Base-by-base conservation (phyloP, 768 basidiomycete species). In the Boletus insuetus region DNA sequence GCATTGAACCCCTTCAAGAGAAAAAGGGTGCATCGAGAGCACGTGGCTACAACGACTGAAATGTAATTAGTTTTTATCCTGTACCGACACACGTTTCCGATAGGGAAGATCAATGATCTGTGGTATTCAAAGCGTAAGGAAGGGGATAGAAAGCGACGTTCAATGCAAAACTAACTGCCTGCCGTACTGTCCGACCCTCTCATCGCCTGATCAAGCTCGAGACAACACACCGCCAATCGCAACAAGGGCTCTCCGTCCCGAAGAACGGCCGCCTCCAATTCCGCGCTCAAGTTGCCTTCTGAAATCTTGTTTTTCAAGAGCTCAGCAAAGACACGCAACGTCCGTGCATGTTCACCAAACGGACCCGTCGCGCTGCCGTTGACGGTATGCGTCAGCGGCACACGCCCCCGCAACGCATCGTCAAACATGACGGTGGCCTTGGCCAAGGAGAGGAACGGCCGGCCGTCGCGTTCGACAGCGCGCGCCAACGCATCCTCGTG, bases 41-140 rank as follows among this genome's bases (percentile, higher is more conserved):
- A 48, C 74, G 78, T 32, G 83, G 84, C 13, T 87, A 85, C 71
- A 85, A 84, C 58, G 85, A 87, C 64, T 86, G 63, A 79, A 20
- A 19, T 9, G 6, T 34, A 32, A n/a, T 13, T 29, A 55, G 14
- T 20, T 37, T 50, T 31, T 46, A 43, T 43, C 46, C 48, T 58
- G 55, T 60, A 60, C 20, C 16, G 29, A 47, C 53, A 53, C 45
- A 46, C 2, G 16, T 43, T 46, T 16, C 12, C 6, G n/a, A 35
- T 32, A 24, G 14, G 26, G 19, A 4, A 3, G 8, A 19, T 45
- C 38, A 42, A 8, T 10, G 26, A 42, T 51, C 48, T 50, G 48
- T 35, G 34, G 34, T 42, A 50, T 51, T 24, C 10, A 35, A 44
- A 43, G 20, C 3, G 59, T 48, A 43, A 37, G 38, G 26, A 37